phyloP scores from a whole-genome alignment of 306 rosid genomes.

The Clitoria ternatea region DNA sequence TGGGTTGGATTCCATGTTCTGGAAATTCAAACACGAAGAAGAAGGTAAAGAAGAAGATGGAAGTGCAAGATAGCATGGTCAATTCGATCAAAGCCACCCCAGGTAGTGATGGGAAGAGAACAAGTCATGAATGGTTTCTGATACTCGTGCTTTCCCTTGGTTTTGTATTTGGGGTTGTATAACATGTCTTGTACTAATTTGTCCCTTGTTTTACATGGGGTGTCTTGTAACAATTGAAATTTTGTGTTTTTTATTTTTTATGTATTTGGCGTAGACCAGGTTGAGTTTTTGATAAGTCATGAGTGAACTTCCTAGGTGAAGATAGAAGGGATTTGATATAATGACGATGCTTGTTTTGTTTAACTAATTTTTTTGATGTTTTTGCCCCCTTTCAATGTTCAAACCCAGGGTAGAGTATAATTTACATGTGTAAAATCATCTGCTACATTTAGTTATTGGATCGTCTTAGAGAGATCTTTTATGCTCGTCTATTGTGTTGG shows the following conservation, averaged over 20 bases:
- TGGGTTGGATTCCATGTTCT: slow-evolving; percentile 93
- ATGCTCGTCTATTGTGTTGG: neutral
- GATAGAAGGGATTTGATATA: neutral
- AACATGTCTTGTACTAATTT: neutral
- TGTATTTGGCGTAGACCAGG: slow-evolving; percentile 13
- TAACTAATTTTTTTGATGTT: neutral
- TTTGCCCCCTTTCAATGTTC: neutral
- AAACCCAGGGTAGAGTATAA: neutral
- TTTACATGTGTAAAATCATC: neutral
- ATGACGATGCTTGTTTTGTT: neutral
- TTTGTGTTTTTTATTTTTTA: neutral
- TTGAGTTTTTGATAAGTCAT: slow-evolving; percentile 2
- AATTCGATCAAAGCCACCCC: slow-evolving; percentile 55
- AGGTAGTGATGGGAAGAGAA: slow-evolving; percentile 46
- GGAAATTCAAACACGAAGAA: slow-evolving; percentile 59
- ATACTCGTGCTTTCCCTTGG: slow-evolving; percentile 15
- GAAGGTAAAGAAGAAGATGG: slow-evolving; percentile 41
- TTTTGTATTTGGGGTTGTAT: slow-evolving; percentile 18
- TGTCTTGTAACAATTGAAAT: slow-evolving; percentile 6
- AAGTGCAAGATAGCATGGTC: slow-evolving; percentile 33
- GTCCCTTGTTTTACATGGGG: slow-evolving; percentile 19
- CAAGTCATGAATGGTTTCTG: neutral
- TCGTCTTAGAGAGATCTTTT: neutral
- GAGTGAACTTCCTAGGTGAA: slow-evolving; percentile 1
- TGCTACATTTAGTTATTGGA: neutral